These are phyloP conservation scores for Cronartium quercuum DNA, from an alignment of 1,284 basidiomycete genomes.

Conservation along the genomic window DNA sequence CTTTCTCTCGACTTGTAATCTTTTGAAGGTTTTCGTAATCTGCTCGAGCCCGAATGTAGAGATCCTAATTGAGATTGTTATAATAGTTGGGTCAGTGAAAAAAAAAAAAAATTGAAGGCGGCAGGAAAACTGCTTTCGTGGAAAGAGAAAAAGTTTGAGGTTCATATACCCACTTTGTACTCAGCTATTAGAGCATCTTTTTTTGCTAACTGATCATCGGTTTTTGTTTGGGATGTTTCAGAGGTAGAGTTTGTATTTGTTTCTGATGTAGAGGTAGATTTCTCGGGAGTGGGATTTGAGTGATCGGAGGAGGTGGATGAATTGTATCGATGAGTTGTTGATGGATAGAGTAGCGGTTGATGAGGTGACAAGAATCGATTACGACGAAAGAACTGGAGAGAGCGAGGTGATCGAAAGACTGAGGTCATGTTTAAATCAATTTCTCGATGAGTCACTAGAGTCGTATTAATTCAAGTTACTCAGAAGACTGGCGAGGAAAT, in stretches of 20 bases:
- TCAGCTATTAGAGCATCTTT: conserved; percentile 35
- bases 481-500: too few relatives aligned
- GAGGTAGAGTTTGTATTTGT: background rate
- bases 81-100: background rate
- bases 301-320: background rate
- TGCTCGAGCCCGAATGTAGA: conserved; percentile 54
- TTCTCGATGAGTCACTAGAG: too few relatives aligned
- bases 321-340: background rate
- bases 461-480: too few relatives aligned
- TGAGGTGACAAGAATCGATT: background rate
- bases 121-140: background rate
- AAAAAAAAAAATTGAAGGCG: too few relatives aligned
- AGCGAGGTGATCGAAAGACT: background rate
- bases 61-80: conserved; percentile 41
- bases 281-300: background rate
- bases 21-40: conserved; percentile 93
- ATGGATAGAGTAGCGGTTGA: background rate
- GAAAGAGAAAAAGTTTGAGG: background rate
- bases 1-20: conserved; percentile 80
- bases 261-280: background rate
- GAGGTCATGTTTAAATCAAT: background rate
- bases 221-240: background rate
- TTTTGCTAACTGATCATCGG: conserved; percentile 12
- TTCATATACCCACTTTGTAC: conserved; percentile 20
- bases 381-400: background rate